These are phyloP conservation scores for Naganishia vaughanmartiniae DNA, from an alignment of 768 basidiomycete species.

Conservation along the genomic window DNA sequence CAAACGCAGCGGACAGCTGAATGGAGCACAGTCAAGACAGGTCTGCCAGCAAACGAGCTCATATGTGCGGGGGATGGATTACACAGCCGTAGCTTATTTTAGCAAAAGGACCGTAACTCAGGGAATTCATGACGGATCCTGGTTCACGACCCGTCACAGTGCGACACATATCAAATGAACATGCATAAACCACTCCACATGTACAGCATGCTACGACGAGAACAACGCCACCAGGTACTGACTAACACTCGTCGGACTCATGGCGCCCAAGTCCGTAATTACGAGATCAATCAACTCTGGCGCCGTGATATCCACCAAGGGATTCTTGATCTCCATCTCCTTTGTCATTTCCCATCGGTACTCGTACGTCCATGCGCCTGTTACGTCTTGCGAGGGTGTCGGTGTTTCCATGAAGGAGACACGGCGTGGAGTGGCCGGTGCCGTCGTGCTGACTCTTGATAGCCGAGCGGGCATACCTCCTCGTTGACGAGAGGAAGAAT, in stretches of 20 bases:
- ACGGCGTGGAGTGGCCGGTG: conserved; percentile 44
- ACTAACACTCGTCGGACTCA: conserved; percentile 74
- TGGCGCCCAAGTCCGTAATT: conserved; percentile 79
- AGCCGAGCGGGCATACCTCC: conserved; percentile 1
- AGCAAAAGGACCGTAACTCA: too few species aligned
- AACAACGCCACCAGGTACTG: conserved; percentile 93
- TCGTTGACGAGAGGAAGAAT: background rate
- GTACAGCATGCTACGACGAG: conserved; percentile 37
- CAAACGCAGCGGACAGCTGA: too few species aligned
- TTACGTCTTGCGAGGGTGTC: conserved; percentile 4
- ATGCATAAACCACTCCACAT: background rate
- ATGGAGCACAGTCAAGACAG: too few species aligned
- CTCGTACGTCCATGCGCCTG: conserved; percentile 27
- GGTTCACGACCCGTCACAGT: too few species aligned
- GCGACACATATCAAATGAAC: background rate
- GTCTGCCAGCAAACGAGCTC: background rate
- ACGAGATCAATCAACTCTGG: conserved; percentile 92
- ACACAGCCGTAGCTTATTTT: too few species aligned
- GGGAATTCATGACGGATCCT: too few species aligned
- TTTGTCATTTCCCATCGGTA: conserved; percentile 63
- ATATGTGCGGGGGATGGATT: background rate
- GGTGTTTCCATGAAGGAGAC: conserved; percentile 25
- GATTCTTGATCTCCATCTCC: conserved; percentile 77
- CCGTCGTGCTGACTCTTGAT: conserved; percentile 49
- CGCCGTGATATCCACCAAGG: conserved; percentile 90